phyloP scores from a whole-genome alignment of 208 protist genomes.

The Trypanosoma congolense region DNA sequence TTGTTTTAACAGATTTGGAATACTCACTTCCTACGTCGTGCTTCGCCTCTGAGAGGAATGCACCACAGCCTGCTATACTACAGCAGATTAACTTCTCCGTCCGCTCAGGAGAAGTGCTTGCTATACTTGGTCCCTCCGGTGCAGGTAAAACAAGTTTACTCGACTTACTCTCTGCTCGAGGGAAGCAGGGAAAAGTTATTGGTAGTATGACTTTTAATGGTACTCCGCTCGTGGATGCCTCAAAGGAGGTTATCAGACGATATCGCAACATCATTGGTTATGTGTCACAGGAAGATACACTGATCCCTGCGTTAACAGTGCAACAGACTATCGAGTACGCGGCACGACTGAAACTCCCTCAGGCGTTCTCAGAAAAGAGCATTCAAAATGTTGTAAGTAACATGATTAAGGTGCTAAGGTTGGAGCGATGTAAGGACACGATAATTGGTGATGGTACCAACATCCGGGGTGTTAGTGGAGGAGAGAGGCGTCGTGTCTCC shows the following conservation, averaged over 20 bases:
- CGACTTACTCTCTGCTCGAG: slow-evolving; percentile 73
- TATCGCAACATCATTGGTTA: slow-evolving; percentile 89
- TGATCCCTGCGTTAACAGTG: slow-evolving; percentile 86
- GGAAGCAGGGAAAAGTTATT: slow-evolving; percentile 51
- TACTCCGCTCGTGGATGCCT: slow-evolving; percentile 33
- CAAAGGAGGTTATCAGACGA: slow-evolving; percentile 6
- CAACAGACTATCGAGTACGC: slow-evolving; percentile 84
- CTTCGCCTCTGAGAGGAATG: slow-evolving; percentile 37
- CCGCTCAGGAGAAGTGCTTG: slow-evolving; percentile 74
- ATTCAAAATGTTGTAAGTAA: slow-evolving; percentile 62
- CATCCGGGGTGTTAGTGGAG: slow-evolving; percentile 83
- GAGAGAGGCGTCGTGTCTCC: slow-evolving; percentile 87
- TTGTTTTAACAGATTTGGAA: slow-evolving; percentile 43
- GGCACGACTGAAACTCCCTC: slow-evolving; percentile 85
- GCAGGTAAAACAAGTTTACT: slow-evolving; percentile 90
- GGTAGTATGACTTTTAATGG: slow-evolving; percentile 74
- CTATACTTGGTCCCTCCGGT: slow-evolving; percentile 87
- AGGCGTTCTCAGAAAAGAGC: slow-evolving; percentile 56
- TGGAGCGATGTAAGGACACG: slow-evolving; percentile 76
- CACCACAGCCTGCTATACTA: slow-evolving; percentile 37
- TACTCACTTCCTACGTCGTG: slow-evolving; percentile 47
- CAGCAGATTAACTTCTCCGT: slow-evolving; percentile 75
- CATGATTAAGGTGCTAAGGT: slow-evolving; percentile 60
- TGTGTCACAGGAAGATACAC: slow-evolving; percentile 90
- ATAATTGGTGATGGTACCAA: slow-evolving; percentile 64